Evolutionary conservation across 1,284 basidiomycete genomes (phyloP), one percentile per base, ranked within the genome.

Genomic region (Pseudozyma thailandica): DNA sequence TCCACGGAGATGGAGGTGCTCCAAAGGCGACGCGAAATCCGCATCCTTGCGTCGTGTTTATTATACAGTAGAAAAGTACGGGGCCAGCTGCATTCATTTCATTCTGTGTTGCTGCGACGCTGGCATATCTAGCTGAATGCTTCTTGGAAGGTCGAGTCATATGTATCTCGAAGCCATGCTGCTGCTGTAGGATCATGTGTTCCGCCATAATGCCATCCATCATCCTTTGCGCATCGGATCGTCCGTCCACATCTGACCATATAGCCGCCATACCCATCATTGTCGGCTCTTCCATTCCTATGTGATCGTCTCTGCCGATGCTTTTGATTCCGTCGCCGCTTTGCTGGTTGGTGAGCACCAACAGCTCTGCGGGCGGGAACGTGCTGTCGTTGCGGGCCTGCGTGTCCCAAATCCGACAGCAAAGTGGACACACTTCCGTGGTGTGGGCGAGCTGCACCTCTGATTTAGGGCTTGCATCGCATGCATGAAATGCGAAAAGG

Each of bases 91-190:
- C 33, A 35, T 35, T 16, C 33, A 35, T 35, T 31, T 8, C 30
- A 38, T 38, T 18, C 23, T n/a, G 4, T 21, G 8, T 41, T 7
- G 38, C 8, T 21, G 7, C 10, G 13, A 41, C 6, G 6, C 23
- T n/a, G 6, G n/a, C 35, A 38, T 6, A 16, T 6, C 21, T 28
- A 37, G 18, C 33, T 7, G 6, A 16, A 35, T 35, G 6, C 37
- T 50, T 52, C 50, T 45, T 42, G 43, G 53, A 49, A 49, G 28
- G 53, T 55, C 53, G 53, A 55, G 53, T 55, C 53, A 55, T 41
- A 6, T 41, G 38, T 23, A 20, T 49, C 35, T 20, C n/a, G 46
- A 37, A 49, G 21, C 15, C 10, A 31, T 8, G 37, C 18, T 38
- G 35, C 15, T 31, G 30, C 15, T 31, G 30, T 31, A 31, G 8